Percentiles rank a stretch among this genome's conserved stretches.
Conservation (phyloP, 768 basidiomycete species). For the Lactarius sp. region DNA sequence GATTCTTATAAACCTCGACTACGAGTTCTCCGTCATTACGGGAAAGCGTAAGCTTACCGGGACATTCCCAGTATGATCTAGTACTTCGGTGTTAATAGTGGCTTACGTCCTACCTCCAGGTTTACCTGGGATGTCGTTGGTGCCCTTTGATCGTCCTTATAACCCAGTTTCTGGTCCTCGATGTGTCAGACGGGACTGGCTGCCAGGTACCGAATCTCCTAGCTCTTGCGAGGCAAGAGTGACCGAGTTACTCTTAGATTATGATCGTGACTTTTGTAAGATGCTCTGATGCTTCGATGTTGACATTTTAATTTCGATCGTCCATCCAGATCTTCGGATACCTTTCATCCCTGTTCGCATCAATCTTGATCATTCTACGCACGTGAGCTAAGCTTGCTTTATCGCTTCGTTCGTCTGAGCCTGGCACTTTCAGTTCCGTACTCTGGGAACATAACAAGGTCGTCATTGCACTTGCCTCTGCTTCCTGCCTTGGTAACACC, state of each 20-base stretch:
- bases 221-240: neutral
- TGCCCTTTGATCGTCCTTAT: neutral
- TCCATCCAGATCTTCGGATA: slow-evolving; percentile 2
- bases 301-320: neutral
- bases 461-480: neutral
- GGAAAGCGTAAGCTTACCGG: slow-evolving; percentile 3
- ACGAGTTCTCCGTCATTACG: neutral
- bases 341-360: slow-evolving; percentile 5
- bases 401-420: neutral
- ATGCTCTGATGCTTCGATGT: neutral
- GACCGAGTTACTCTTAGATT: neutral
- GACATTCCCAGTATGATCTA: neutral
- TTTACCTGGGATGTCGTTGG: neutral
- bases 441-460: slow-evolving; percentile 6
- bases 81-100: neutral
- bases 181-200: neutral
- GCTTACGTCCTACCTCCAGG: neutral
- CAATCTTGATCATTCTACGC: slow-evolving; percentile 9
- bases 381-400: neutral
- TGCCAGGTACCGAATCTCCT: neutral
- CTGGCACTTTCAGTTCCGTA: neutral
- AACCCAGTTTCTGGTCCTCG: neutral
- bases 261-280: neutral
- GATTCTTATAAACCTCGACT: slow-evolving; percentile 9
- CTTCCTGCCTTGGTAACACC: neutral